Evolutionary conservation across 305 asterid species (phyloP), one percentile per base, ranked within the genome.

Genomic region (Withania somnifera): DNA sequence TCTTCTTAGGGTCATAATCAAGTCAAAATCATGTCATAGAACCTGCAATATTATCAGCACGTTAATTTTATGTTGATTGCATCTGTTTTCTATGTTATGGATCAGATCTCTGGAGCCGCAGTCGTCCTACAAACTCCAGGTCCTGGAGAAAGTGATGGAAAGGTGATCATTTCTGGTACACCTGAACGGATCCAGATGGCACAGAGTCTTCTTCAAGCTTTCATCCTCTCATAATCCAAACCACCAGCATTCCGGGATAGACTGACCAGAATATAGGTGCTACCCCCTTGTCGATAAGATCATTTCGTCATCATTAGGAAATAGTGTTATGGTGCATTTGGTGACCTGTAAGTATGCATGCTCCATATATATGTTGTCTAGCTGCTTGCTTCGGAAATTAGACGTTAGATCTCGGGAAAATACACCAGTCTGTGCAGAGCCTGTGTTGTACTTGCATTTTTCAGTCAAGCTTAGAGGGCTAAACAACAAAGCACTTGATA

Each of bases 31-130:
- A 73, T 50, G 60, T 28, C 22, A 50, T 75, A 26, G 8, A 3
- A 73, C 22, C 15, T 24, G 15, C 60, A 24, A 45, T 45, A 47
- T 26, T 15, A 73, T 73, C 60, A 24, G 26, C 79, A 47, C 8
- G 19, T 22, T 26, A 19, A 40, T 71, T 50, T 84, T 47, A 60
- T 51, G 57, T n/a, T 51, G 45, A 20, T 13, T 45, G 64, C 42
- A 57, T 53, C 42, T 24, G 51, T 82, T 28, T n/a, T 47, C 47
- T 75, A 51, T 64, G 77, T 54, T 60, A 34, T 77, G 80, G 52
- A 36, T 14, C 84, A 91, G 94, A 91, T 89, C 84, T 91, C 94
- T n/a, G 91, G 92, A 24, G 91, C 94, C 11, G 53, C 79, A 20
- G 81, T 89, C 22, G 3, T 54, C 17, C 32, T 89, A 79, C 83